Conservation (phyloP, 108 stramenopile genomes). For the Schizochytrium sp. region DNA sequence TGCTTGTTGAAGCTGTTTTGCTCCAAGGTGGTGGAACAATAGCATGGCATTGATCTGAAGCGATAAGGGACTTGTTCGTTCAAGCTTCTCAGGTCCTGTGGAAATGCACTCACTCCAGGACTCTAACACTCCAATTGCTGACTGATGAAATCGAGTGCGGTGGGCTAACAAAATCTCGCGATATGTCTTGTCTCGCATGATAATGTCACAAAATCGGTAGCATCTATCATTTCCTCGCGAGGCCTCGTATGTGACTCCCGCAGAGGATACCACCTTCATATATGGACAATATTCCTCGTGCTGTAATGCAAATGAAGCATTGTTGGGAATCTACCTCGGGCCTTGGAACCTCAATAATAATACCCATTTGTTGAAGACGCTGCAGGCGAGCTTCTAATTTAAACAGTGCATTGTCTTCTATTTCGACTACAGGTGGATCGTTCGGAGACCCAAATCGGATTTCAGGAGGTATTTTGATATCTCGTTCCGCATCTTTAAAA, state of each 20-base stretch:
- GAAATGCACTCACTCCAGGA: background rate
- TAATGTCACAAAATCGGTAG: background rate
- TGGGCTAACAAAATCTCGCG: slow-evolving; percentile 14
- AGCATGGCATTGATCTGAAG: background rate
- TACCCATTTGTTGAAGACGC: slow-evolving; percentile 3
- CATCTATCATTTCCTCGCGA: background rate
- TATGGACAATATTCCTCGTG: background rate
- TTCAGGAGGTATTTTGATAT: background rate
- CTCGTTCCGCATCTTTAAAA: slow-evolving; percentile 1
- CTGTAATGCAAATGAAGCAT: background rate
- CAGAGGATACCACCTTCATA: background rate
- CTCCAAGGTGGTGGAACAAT: background rate
- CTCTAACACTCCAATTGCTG: background rate
- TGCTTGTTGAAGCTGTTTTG: background rate
- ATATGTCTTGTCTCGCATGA: slow-evolving; percentile 26
- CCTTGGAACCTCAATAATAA: slow-evolving; percentile 32
- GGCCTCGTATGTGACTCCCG: background rate
- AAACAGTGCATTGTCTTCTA: background rate
- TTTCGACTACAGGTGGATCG: background rate
- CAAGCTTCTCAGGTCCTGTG: background rate
- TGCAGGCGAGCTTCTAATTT: background rate
- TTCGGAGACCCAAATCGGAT: background rate
- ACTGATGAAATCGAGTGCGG: background rate
- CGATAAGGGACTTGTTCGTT: background rate
- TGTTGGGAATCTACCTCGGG: background rate